Base-by-base conservation (phyloP, 2,329 filamentous ascomycete species). In the Magnaporthiopsis incrustans region DNA sequence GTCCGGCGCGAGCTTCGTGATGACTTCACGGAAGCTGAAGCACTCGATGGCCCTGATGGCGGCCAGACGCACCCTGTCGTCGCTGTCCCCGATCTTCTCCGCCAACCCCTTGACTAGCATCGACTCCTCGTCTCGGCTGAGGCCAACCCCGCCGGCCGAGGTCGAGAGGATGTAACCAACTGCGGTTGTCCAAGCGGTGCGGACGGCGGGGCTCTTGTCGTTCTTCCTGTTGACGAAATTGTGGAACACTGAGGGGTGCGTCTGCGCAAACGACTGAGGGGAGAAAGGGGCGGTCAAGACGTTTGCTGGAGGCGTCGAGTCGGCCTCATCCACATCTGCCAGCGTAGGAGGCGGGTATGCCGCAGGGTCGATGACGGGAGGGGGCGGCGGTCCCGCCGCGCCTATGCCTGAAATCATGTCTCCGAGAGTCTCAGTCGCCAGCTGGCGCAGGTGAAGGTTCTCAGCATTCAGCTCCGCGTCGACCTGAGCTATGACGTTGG, bases 361-460 rank as follows among this genome's bases (percentile, higher is more conserved):
- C 27, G 89, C 85, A 15, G 94, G 91, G 71, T 97, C 92, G 71
- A 97, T 82, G 1, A 80, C 76, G 12, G 89, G 85, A 8, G 86
- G 78, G 18, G 89, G 85, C 22, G 93, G 92, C 64, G 91, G 90
- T 0, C 94, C 94, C 66, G 93, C 92, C 66, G 94, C 91, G 61
- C 94, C 94, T 73, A 98, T 96, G 7, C 94, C 94, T 57, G 94
- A 89, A 32, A 96, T 89, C 81, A 99, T 93, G 72, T 98, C 94
- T 63, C 96, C 95, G 56, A 99, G 85, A 0, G 95, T 97, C 75
- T 98, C 92, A 0, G 94, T 96, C 2, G 94, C 94, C 65, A 99
- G 83, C 65, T 91, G 84, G 63, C 95, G 90, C 64, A 99, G 79
- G 69, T 95, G 88, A 3, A 93, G 82, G 66, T 96, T 96, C 72